phyloP scores from a whole-genome alignment of 495 filamentous ascomycete genomes.

The Lasiosphaeriaceae sp. region DNA sequence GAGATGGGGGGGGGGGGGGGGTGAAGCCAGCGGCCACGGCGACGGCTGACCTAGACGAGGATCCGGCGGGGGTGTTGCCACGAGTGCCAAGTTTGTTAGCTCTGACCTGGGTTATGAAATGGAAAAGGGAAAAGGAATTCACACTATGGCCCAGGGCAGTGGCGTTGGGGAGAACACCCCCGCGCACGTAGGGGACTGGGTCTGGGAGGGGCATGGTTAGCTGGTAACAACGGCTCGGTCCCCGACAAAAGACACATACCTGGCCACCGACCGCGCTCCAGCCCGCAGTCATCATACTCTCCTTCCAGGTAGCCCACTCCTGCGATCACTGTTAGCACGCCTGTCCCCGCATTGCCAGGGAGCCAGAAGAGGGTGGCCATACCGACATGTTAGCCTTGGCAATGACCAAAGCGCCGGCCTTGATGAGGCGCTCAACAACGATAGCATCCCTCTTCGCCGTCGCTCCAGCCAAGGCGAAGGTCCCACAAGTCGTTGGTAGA shows the following conservation, averaged over 20 bases:
- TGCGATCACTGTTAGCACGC: neutral
- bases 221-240: too few species aligned
- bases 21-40: constrained; percentile 42
- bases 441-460: neutral
- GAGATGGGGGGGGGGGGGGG: too few species aligned
- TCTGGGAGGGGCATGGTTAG: too few species aligned
- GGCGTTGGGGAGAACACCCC: too few species aligned
- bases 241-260: too few species aligned
- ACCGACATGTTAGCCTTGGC: constrained; percentile 38
- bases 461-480: neutral
- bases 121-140: neutral
- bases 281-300: too few species aligned
- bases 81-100: neutral
- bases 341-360: neutral
- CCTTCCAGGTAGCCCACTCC: neutral
- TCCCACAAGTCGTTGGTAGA: neutral
- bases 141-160: too few species aligned
- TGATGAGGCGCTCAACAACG: constrained; percentile 12
- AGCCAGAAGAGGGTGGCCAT: neutral
- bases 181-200: too few species aligned
- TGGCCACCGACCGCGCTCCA: too few species aligned
- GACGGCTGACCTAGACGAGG: constrained; percentile 47
- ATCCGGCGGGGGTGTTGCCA: constrained; percentile 20
- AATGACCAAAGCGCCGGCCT: constrained; percentile 39
- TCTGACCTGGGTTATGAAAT: neutral